A percentile compares a stretch with the other conserved stretches of the same genome.
Conservation (phyloP, 176 grass and related monocot genomes). For the Hyparrhenia diplandra region DNA sequence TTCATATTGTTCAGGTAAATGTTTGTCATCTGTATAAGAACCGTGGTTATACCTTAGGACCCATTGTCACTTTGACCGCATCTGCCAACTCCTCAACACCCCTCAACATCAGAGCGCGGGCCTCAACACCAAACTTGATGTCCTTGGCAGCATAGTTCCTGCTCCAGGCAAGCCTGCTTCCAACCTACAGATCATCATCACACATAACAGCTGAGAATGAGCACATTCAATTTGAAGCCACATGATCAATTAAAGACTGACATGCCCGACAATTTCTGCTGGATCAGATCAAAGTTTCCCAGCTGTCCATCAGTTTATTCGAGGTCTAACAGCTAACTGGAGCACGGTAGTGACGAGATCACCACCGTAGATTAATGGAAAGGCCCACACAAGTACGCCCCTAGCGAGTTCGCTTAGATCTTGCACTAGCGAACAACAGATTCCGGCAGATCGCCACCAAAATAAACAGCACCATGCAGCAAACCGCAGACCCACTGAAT, state of each 20-base stretch:
- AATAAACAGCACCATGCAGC: neutral
- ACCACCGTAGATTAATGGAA: too few relatives aligned
- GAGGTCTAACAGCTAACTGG: neutral
- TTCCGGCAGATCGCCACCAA: neutral
- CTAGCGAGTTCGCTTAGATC: neutral
- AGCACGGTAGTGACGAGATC: neutral
- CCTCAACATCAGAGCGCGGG: constrained; percentile 88
- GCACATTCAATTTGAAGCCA: neutral
- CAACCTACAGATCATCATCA: constrained; percentile 55
- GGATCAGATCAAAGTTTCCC: neutral
- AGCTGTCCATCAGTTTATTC: neutral
- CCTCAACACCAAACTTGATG: constrained; percentile 95
- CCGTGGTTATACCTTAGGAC: constrained; percentile 73
- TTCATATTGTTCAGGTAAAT: neutral
- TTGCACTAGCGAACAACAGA: neutral
- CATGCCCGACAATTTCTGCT: neutral
- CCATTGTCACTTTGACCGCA: constrained; percentile 97
- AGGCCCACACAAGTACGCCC: too few relatives aligned
- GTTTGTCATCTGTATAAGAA: neutral
- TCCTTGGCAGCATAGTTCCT: constrained; percentile 97
- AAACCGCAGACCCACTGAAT: neutral
- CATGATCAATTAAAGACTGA: neutral
- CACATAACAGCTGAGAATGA: neutral
- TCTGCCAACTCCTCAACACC: constrained; percentile 92
- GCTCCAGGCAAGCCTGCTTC: constrained; percentile 80